phyloP scores from a whole-genome alignment of 2,329 filamentous ascomycete genomes.

The Coniochaeta sp. region DNA sequence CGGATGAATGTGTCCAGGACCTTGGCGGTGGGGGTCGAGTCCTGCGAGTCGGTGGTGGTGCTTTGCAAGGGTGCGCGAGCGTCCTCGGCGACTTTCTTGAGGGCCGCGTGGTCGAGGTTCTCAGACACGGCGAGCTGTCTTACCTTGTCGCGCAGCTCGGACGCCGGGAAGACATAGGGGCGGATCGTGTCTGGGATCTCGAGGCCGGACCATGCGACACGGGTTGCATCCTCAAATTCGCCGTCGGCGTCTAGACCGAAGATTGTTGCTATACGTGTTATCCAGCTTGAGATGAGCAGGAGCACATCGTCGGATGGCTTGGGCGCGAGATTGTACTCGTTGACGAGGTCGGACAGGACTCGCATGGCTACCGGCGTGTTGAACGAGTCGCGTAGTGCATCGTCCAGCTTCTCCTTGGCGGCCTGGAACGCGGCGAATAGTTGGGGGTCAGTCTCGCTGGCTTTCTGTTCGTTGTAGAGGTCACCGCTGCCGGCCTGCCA shows the following conservation, averaged over 20 bases:
- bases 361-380: constrained; percentile 59
- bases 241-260: constrained; percentile 51
- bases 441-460: constrained; percentile 23
- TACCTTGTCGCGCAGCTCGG: constrained; percentile 28
- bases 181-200: constrained; percentile 54
- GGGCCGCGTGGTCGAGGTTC: constrained; percentile 19
- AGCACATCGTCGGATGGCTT: constrained; percentile 14
- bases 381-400: constrained; percentile 60
- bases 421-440: constrained; percentile 40
- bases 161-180: constrained; percentile 50
- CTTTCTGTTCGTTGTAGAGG: background rate
- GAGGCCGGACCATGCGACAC: constrained; percentile 58
- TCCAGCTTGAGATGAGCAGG: constrained; percentile 43
- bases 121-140: constrained; percentile 30
- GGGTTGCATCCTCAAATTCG: constrained; percentile 26
- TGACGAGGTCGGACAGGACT: constrained; percentile 54
- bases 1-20: constrained; percentile 28
- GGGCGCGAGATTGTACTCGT: constrained; percentile 47
- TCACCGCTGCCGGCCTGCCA: constrained; percentile 9
- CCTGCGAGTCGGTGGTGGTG: constrained; percentile 3
- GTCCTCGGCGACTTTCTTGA: constrained; percentile 11
- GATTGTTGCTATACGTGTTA: constrained; percentile 58
- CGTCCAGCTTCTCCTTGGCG: constrained; percentile 50
- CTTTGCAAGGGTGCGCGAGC: constrained; percentile 4
- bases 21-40: constrained; percentile 17